phyloP scores from a whole-genome alignment of 306 rosid genomes.

The Cyamopsis tetragonoloba region DNA sequence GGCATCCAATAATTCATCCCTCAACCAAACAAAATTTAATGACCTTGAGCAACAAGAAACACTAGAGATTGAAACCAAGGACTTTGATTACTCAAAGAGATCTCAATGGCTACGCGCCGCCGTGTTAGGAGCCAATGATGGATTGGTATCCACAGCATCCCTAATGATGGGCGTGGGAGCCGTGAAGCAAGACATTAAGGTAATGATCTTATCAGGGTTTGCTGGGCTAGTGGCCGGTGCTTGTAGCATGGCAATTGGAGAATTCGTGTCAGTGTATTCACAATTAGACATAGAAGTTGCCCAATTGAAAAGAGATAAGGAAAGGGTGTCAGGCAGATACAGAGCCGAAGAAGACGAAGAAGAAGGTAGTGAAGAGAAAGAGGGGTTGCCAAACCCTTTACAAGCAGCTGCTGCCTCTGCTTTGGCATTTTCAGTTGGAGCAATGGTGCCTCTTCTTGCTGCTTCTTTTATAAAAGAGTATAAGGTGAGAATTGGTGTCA shows the following conservation, averaged over 20 bases:
- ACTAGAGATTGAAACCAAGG: slow-evolving; percentile 22
- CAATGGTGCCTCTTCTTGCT: slow-evolving; percentile 41
- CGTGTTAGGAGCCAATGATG: slow-evolving; percentile 43
- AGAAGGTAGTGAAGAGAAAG: slow-evolving; percentile 23
- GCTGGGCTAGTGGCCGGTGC: slow-evolving; percentile 49
- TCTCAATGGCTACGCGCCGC: slow-evolving; percentile 50
- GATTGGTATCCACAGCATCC: slow-evolving; percentile 42
- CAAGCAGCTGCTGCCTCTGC: slow-evolving; percentile 54
- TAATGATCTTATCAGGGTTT: slow-evolving; percentile 40
- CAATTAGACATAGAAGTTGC: slow-evolving; percentile 41
- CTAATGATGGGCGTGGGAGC: slow-evolving; percentile 51
- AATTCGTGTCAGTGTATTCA: slow-evolving; percentile 44
- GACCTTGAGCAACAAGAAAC: slow-evolving; percentile 28
- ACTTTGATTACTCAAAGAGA: slow-evolving; percentile 40
- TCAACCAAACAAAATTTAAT: slow-evolving; percentile 30
- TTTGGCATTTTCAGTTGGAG: slow-evolving; percentile 44
- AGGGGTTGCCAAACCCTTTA: slow-evolving; percentile 38
- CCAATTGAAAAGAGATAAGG: slow-evolving; percentile 34
- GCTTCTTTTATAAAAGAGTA: slow-evolving; percentile 43
- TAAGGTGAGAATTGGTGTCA: slow-evolving; percentile 36
- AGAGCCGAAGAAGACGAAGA: slow-evolving; percentile 10
- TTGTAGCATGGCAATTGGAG: slow-evolving; percentile 51
- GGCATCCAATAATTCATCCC: slow-evolving; percentile 41
- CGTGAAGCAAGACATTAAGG: slow-evolving; percentile 41
- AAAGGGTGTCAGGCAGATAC: neutral